Evolutionary conservation across 2,329 filamentous ascomycete genomes (phyloP), one percentile per base, ranked within the genome.

Genomic region (Chaetothyriales sp.): DNA sequence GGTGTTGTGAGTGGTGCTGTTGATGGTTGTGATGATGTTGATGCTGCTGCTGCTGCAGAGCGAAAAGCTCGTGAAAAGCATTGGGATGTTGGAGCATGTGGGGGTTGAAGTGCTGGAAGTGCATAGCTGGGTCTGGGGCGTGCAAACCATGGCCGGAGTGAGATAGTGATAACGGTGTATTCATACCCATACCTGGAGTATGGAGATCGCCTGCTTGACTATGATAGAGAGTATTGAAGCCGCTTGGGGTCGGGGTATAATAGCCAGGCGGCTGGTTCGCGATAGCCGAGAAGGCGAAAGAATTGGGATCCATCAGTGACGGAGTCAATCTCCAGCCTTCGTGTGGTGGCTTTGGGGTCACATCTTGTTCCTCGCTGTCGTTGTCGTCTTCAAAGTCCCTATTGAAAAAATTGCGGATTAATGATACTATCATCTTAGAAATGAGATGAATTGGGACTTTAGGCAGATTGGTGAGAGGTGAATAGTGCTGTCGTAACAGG

Each of bases 261-360:
- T 92, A 92, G 13, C 83, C 86, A 15, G 85, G 79, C 46, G 84
- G 79, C 58, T 89, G 85, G 67, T 86, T 87, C 58, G 84, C 81
- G 63, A 94, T 90, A 51, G 77, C 76, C 54, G 81, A 77, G 68
- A 95, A 95, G 20, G 81, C 80, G 66, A 87, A 87, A 28, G 86
- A 85, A 66, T 84, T 88, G 18, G 88, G 82, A 64, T 97, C 90
- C 64, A 97, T 77, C 52, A 94, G 74, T 19, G 89, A 92, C 3
- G 89, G 88, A 2, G 89, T 94, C 63, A 95, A 89, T 59, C 85
- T 80, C 82, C 89, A 92, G 61, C 78, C 81, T 60, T 95, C 89
- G 62, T 85, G 82, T 44, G 84, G 78, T 18, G 82, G 85, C 65
- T 85, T 80, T 4, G 88, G 87, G 2, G 87, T 94, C 18, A 86